Evolutionary conservation across 1,139 yeast species (phyloP), one percentile per base, ranked within the genome.

Genomic region (Taphrina populina): DNA sequence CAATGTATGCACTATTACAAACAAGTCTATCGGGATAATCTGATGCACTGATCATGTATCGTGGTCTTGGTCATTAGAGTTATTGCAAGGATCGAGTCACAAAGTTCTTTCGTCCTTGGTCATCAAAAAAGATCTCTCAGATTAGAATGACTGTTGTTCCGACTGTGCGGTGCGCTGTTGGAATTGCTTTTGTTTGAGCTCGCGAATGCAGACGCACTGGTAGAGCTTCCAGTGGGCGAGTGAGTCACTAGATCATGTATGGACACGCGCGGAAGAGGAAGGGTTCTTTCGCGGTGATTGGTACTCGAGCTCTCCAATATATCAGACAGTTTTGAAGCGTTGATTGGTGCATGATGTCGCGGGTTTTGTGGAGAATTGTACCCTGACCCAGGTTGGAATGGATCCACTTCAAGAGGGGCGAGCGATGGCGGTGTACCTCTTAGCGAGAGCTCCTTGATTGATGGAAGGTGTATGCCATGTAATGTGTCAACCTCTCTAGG

Each of bases 381-480:
- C 13, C 54, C 54, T 8, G 46, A 37, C 11, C 54, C 54, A 5
- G 54, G 54, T 26, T 52, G 56, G 36, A 41, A 41, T 2, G 54
- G 58, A 36, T 59, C 56, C 45, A 69, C 65, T 57, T 69, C 72
- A 60, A 70, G 59, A 11, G 71, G 66, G 36, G 66, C 70, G 47
- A 69, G 59, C 4, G 71, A 66, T n/a, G 71, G 72, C 5, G 70
- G 71, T 54, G 67, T 62, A 52, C 66, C 69, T 10, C 72, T 63
- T 37, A 70, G 61, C 15, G 71, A 67, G 52, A 71, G 63, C 11
- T 71, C 66, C 17, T 75, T 64, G 52, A 72, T 69, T 11, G 72
- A 67, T 19, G 75, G 75, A 56, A 72, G 62, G 59, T 72, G 73
- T 8, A 71, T 64, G 26, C 67, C 66, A 45, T 62, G 66, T 26